Conservation (phyloP, 2,329 filamentous ascomycete species). For the Lasiodiplodia sp. region DNA sequence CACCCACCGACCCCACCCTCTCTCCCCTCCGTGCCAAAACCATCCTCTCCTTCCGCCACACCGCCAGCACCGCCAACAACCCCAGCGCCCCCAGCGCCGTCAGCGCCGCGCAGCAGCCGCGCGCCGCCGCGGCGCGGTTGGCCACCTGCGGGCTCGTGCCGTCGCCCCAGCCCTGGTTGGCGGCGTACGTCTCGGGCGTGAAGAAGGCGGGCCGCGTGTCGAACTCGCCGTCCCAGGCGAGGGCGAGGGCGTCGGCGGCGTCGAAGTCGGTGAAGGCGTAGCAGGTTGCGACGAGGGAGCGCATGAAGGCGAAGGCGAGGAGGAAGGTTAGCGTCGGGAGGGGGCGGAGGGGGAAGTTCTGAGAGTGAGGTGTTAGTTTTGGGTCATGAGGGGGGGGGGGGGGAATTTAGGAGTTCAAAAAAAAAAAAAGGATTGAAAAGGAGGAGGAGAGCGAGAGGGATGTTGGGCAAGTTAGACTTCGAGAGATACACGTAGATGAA, state of each 20-base stretch:
- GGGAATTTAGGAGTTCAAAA: no score
- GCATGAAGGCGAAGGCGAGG: background rate
- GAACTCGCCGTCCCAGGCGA: constrained; percentile 7
- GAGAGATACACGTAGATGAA: background rate
- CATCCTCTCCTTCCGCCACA: constrained; percentile 1
- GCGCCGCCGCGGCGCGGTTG: constrained; percentile 50
- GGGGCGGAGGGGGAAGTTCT: background rate
- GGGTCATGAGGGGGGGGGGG: no score
- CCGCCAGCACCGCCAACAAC: constrained; percentile 43
- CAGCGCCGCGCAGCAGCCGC: constrained; percentile 24
- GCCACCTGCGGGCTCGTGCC: constrained; percentile 1
- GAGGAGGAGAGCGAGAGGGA: background rate
- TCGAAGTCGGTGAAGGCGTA: constrained; percentile 6
- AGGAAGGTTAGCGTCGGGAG: background rate
- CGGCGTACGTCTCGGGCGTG: constrained; percentile 21
- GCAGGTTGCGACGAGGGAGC: background rate
- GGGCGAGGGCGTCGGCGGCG: background rate
- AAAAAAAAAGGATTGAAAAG: no score
- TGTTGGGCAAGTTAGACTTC: no score
- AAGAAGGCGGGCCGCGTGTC: background rate
- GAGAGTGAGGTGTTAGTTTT: background rate
- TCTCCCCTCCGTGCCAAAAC: background rate
- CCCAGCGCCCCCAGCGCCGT: constrained; percentile 44
- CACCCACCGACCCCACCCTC: background rate
- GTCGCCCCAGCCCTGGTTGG: constrained; percentile 12